A percentile compares a stretch with the other conserved stretches of the same genome.
phyloP scores from a whole-genome alignment of 495 filamentous ascomycete genomes.

The Penicillium crystallinum region DNA sequence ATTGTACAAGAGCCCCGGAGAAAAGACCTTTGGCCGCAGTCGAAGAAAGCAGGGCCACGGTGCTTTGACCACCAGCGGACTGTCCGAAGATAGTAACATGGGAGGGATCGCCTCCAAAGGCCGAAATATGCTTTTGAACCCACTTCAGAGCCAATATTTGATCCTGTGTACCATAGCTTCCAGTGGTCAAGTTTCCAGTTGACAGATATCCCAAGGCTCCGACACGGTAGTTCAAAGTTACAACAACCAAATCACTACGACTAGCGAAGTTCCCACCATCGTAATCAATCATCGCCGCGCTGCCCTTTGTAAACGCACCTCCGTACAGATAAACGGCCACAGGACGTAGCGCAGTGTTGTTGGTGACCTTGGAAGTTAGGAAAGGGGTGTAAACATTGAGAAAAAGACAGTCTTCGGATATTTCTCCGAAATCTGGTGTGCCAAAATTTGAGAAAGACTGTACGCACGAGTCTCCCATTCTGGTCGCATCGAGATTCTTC shows the following conservation, averaged over 20 bases:
- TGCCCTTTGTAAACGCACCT: constrained; percentile 41
- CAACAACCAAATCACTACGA: constrained; percentile 44
- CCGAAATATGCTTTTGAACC: constrained; percentile 46
- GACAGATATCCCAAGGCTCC: constrained; percentile 40
- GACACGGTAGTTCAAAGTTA: constrained; percentile 45
- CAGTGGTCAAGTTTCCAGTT: constrained; percentile 24
- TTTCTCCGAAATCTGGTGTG: constrained; percentile 14
- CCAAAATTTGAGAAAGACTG: constrained; percentile 25
- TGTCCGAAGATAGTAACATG: constrained; percentile 48
- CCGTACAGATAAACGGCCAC: constrained; percentile 45
- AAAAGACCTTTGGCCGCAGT: constrained; percentile 28
- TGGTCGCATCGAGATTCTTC: constrained; percentile 37
- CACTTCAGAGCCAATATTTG: constrained; percentile 43
- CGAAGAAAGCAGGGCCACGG: constrained; percentile 46
- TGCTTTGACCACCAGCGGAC: constrained; percentile 52
- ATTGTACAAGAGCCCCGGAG: constrained; percentile 28
- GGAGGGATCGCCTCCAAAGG: constrained; percentile 47
- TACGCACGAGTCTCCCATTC: constrained; percentile 38
- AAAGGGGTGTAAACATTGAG: constrained; percentile 32
- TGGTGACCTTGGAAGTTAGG: constrained; percentile 7
- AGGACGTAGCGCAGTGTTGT: constrained; percentile 22
- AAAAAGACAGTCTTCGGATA: constrained; percentile 44
- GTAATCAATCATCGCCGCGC: constrained; percentile 30
- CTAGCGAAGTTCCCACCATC: constrained; percentile 44
- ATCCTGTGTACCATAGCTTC: constrained; percentile 36